A percentile compares a stretch with the other conserved stretches of the same genome.
Conservation (phyloP, 495 filamentous ascomycete genomes). For the Penicillium cosmopolitanum region DNA sequence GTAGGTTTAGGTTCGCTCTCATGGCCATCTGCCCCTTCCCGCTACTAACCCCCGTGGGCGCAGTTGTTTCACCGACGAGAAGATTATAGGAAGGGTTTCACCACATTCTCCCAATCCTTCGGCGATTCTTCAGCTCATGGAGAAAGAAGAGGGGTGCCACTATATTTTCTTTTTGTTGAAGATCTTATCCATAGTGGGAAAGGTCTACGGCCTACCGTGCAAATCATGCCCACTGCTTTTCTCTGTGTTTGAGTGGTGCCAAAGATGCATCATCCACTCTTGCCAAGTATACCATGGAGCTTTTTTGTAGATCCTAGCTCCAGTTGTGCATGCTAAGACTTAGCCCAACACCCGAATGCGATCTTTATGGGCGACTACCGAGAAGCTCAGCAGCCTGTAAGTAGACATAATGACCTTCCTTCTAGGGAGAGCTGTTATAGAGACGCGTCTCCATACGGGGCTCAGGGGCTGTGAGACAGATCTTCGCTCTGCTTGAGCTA, state of each 20-base stretch:
- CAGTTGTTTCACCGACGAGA: conserved; percentile 19
- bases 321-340: conserved; percentile 12
- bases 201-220: conserved; percentile 7
- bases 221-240: conserved; percentile 12
- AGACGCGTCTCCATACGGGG: neutral
- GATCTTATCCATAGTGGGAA: conserved; percentile 16
- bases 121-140: conserved; percentile 1
- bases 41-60: conserved; percentile 3
- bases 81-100: conserved; percentile 28
- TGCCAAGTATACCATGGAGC: conserved; percentile 4
- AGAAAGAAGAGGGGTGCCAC: conserved; percentile 2
- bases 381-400: conserved; percentile 10
- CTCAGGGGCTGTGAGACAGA: conserved; percentile 31
- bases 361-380: conserved; percentile 2
- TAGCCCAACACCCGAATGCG: neutral
- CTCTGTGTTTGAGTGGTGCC: conserved; percentile 8
- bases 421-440: conserved; percentile 5
- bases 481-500: conserved; percentile 4
- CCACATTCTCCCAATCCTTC: conserved; percentile 2
- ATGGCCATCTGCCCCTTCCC: conserved; percentile 1
- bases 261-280: neutral
- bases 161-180: conserved; percentile 7
- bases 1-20: conserved; percentile 1
- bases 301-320: conserved; percentile 18
- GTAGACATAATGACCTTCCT: conserved; percentile 22